A percentile compares a stretch with the other conserved stretches of the same genome.
Evolutionary conservation across 202 grass and related monocot species (phyloP).

Genomic region (Musa balbisiana): DNA sequence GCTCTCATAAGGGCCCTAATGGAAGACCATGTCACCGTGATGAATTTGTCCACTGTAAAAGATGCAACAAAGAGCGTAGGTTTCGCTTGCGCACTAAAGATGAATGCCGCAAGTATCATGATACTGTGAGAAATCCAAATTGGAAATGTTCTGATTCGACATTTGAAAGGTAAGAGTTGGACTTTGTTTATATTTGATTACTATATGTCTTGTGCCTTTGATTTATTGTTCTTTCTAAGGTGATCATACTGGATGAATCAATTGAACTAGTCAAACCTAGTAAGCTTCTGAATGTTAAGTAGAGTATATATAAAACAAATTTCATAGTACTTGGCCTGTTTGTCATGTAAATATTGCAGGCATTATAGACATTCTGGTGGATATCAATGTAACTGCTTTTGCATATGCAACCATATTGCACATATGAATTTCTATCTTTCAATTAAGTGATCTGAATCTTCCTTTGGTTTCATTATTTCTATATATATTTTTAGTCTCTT

Average conservation of each 20-base stretch:
- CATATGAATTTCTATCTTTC: too few species aligned
- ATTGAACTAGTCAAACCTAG: too few species aligned
- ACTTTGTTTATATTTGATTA: not conserved
- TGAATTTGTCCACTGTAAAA: slow-evolving; percentile 65
- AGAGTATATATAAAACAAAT: too few species aligned
- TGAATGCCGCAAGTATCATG: slow-evolving; percentile 87
- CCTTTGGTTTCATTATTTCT: too few species aligned
- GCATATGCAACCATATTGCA: too few species aligned
- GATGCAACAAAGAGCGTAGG: slow-evolving; percentile 74
- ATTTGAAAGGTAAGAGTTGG: slow-evolving; percentile 56
- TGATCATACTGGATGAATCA: not conserved
- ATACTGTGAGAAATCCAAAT: slow-evolving; percentile 51
- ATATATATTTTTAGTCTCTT: too few species aligned
- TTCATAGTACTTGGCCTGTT: too few species aligned
- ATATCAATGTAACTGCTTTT: too few species aligned
- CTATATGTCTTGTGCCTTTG: not conserved
- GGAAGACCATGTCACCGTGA: slow-evolving; percentile 70
- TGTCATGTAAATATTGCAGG: too few species aligned
- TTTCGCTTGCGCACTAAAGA: slow-evolving; percentile 79
- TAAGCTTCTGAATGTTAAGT: too few species aligned
- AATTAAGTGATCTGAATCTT: too few species aligned
- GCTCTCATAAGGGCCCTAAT: slow-evolving; percentile 52
- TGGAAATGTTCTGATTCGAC: slow-evolving; percentile 72
- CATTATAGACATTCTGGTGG: too few species aligned
- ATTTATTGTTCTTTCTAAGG: not conserved